These are phyloP conservation scores for Naganishia randhawae DNA, from an alignment of 768 basidiomycete genomes.

Conservation along the genomic window DNA sequence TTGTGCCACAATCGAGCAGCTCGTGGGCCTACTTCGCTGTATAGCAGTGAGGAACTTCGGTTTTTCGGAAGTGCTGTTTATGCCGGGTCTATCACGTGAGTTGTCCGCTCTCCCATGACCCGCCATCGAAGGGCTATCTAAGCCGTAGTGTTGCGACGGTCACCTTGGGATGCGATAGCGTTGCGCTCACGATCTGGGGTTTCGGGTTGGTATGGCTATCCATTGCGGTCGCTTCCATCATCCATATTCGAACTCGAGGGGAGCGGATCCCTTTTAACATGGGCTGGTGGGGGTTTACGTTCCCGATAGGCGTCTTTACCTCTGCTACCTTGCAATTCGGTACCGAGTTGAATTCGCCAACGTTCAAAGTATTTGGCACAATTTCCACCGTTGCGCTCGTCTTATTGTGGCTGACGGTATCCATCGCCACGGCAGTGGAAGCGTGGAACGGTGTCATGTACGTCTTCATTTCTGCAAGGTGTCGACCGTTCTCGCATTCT, in stretches of 20 bases:
- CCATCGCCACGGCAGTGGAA: constrained; percentile 35
- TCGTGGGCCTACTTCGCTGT: not conserved
- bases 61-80: constrained; percentile 27
- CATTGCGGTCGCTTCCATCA: constrained; percentile 37
- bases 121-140: not conserved
- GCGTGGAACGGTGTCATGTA: constrained; percentile 40
- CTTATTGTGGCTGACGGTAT: constrained; percentile 44
- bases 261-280: constrained; percentile 26
- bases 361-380: constrained; percentile 46
- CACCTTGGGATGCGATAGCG: too few relatives aligned
- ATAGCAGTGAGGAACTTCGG: constrained; percentile 23
- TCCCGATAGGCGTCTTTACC: constrained; percentile 47
- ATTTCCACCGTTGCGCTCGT: constrained; percentile 39
- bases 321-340: constrained; percentile 43
- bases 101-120: not conserved
- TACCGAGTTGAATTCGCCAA: constrained; percentile 40
- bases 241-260: constrained; percentile 31
- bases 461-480: constrained; percentile 1
- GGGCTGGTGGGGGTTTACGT: constrained; percentile 41
- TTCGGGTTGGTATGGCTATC: constrained; percentile 44
- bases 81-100: constrained; percentile 28
- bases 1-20: constrained; percentile 17
- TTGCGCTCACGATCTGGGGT: constrained; percentile 47
- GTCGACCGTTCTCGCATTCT: not conserved
- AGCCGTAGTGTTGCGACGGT: not conserved